phyloP scores from a whole-genome alignment of 1,284 basidiomycete species.

The Malassezia globosa region DNA sequence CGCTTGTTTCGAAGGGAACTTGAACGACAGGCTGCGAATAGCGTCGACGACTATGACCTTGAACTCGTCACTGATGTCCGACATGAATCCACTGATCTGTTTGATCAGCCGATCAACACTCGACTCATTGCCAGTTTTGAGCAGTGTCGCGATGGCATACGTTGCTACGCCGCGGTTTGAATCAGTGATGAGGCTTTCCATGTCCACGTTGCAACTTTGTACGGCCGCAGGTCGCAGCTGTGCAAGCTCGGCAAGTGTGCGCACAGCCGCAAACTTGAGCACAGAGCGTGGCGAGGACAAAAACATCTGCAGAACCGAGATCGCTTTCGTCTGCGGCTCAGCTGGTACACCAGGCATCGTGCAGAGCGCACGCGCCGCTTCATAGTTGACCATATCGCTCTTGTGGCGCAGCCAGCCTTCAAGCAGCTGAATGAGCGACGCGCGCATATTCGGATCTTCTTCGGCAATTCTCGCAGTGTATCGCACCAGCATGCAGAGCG shows the following conservation, averaged over 20 bases:
- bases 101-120: conserved; percentile 98
- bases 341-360: conserved; percentile 77
- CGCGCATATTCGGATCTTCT: conserved; percentile 60
- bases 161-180: conserved; percentile 92
- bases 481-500: conserved; percentile 96
- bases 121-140: conserved; percentile 99
- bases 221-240: conserved; percentile 72
- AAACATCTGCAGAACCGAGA: conserved; percentile 50
- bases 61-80: conserved; percentile 98
- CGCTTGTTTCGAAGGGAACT: conserved; percentile 92
- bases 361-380: conserved; percentile 92
- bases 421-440: conserved; percentile 71
- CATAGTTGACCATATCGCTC: conserved; percentile 99
- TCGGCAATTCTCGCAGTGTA: conserved; percentile 96
- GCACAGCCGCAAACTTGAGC: conserved; percentile 93
- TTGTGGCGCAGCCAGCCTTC: conserved; percentile 96
- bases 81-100: conserved; percentile 98
- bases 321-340: conserved; percentile 70
- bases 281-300: conserved; percentile 50
- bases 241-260: conserved; percentile 71
- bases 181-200: conserved; percentile 95
- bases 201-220: conserved; percentile 86
- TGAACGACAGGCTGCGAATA: conserved; percentile 92
- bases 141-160: conserved; percentile 92
- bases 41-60: conserved; percentile 99